Evolutionary conservation across 441 rosid species (phyloP), one percentile per base, ranked within the genome.

Genomic region (Erysimum cheiri): DNA sequence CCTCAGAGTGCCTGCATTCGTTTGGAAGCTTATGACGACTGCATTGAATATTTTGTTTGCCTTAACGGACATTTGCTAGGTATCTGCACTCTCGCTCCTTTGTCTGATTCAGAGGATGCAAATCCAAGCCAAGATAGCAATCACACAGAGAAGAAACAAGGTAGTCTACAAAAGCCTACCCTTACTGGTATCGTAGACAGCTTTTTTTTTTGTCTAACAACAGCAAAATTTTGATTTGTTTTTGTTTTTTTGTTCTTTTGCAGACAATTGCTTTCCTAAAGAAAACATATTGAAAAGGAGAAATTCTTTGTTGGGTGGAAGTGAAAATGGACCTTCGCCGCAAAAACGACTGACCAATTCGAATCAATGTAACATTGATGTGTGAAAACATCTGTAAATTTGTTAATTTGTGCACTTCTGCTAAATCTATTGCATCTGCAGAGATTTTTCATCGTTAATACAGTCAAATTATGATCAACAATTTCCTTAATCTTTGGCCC

Each of bases 51-150:
- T 78, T 91, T 83, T 49, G 98, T 95, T 31, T 95, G 98, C 78
- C 96, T 95, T 15, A 91, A 95, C 54, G 99, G 98, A 31, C 99
- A 95, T 82, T 77, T 95, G 87, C 81, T 87, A 31, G 99, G 98
- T 70, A 84, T 85, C 73, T 95, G 98, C 85, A 86, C 94, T 53
- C 93, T 95, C 10, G 83, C 91, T 63, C 98, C 99, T 5, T 84
- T 92, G 80, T 89, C 98, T 71, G 98, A 95, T 78, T 89, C 99
- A 15, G 99, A 92, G 61, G 97, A 84, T 78, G 87, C 91, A 59
- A 84, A 65, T 61, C 81, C 36, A 80, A 90, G 80, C 77, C 87
- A 86, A 55, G 79, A 70, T 57, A 33, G 7, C 33, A 76, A 70
- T 59, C 75, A 57, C 15, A 33, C 11, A 17, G 79, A 76, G 68